Conservation (phyloP, 495 filamentous ascomycete species). For the Tuber microsphaerosporum region DNA sequence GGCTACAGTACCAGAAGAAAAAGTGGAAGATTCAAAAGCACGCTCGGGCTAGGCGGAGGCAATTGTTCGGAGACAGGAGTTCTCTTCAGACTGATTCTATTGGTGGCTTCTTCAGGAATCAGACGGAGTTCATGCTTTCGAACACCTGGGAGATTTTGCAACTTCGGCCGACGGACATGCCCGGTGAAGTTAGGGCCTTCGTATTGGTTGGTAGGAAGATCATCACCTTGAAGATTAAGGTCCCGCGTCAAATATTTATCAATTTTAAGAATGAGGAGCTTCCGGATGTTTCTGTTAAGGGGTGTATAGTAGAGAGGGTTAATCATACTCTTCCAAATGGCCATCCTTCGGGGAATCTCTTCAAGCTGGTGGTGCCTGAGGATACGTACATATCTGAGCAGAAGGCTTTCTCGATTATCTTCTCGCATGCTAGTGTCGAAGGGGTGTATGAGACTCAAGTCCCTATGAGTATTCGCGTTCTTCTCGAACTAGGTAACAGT, state of each 20-base stretch:
- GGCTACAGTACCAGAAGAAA: constrained; percentile 91
- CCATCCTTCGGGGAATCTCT: constrained; percentile 85
- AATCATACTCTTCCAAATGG: constrained; percentile 89
- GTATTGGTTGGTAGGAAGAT: constrained; percentile 90
- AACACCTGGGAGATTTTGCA: constrained; percentile 94
- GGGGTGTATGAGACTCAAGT: constrained; percentile 94
- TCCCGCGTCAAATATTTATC: constrained; percentile 80
- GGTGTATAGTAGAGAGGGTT: constrained; percentile 83
- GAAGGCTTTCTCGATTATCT: constrained; percentile 69
- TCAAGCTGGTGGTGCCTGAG: constrained; percentile 85
- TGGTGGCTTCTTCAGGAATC: constrained; percentile 79
- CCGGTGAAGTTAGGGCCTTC: constrained; percentile 80
- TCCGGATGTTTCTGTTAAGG: constrained; percentile 80
- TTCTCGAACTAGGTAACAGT: constrained; percentile 81
- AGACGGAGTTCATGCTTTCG: constrained; percentile 79
- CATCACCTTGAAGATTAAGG: constrained; percentile 77
- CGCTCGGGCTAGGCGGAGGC: constrained; percentile 74
- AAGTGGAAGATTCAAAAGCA: constrained; percentile 99
- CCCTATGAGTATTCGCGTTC: constrained; percentile 70
- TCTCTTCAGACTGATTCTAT: constrained; percentile 63
- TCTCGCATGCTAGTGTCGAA: constrained; percentile 90
- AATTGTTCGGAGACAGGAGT: constrained; percentile 83
- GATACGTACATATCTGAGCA: constrained; percentile 76
- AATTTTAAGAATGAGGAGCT: constrained; percentile 81
- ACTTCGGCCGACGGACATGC: constrained; percentile 66